These are phyloP conservation scores for Paragyromitra xinjiangensis DNA, from an alignment of 495 filamentous ascomycete genomes.

Conservation along the genomic window DNA sequence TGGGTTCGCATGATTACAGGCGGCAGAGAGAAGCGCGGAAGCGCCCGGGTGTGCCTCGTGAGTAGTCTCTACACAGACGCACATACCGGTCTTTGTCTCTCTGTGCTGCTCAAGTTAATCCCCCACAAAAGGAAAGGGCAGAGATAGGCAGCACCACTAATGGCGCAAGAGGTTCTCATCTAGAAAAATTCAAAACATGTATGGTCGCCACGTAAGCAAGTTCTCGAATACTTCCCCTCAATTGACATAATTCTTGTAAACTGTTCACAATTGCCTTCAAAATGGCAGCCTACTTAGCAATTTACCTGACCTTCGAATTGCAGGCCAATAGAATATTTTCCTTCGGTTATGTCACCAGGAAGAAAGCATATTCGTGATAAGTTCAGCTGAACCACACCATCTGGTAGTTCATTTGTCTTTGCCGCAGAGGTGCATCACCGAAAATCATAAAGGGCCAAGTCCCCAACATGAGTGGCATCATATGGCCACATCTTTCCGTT, in stretches of 20 bases:
- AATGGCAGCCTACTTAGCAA: slow-evolving; percentile 32
- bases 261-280: slow-evolving; percentile 4
- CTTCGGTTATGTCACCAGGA: background rate
- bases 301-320: slow-evolving; percentile 7
- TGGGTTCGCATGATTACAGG: background rate
- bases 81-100: slow-evolving; percentile 34
- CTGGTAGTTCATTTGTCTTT: slow-evolving; percentile 14
- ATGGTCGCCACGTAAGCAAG: slow-evolving; percentile 28
- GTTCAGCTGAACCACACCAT: slow-evolving; percentile 28
- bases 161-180: background rate
- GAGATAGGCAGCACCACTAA: background rate
- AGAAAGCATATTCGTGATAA: background rate
- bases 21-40: slow-evolving; percentile 34
- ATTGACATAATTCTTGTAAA: background rate
- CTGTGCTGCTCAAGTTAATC: background rate
- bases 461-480: slow-evolving; percentile 11
- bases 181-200: background rate
- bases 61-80: background rate
- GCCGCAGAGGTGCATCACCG: slow-evolving; percentile 33
- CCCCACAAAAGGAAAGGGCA: slow-evolving; percentile 18
- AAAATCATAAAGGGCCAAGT: slow-evolving; percentile 22
- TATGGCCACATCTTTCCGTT: slow-evolving; percentile 14
- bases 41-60: slow-evolving; percentile 32
- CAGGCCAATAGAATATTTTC: background rate
- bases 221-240: background rate